Evolutionary conservation across 176 grass and related monocot species (phyloP), one percentile per base, ranked within the genome.

Genomic region (Triticum dicoccoides): DNA sequence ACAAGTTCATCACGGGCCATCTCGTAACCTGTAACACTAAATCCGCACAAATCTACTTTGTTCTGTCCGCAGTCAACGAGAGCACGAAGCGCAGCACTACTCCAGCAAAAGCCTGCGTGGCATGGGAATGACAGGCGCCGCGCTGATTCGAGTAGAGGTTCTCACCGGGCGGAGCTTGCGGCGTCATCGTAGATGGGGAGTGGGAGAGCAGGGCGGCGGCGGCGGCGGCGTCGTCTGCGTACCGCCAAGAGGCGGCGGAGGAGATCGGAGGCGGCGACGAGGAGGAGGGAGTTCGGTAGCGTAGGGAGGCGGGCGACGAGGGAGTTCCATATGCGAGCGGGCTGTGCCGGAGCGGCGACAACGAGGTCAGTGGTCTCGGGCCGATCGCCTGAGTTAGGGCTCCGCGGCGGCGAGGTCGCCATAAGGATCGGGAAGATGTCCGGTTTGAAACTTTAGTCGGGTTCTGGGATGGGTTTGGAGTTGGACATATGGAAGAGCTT

Each of bases 131-230:
- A 42, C 41, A 33, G 61, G 64, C 18, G 24, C 27, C 41, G 33
- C 71, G 44, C 21, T 15, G 73, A 61, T 58, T 13, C 61, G 44
- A 15, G 29, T 14, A 87, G 35, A 11, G 37, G 71, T 9, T 76
- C 89, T 87, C 85, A 91, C 89, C 89, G 66, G 82, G 49, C 81
- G 7, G 89, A 84, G 37, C 87, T 70, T 2, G 68, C 37, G 15
- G 85, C 89, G 11, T 12, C 17, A 4, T 82, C 61, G 29, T 49
- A 82, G 61, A 91, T 78, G 4, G 81, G 85, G 58, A 91, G 85
- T 21, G 85, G 89, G 5, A 91, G 81, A 75, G 68, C 15, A 21
- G 85, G 80, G 89, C 84, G 84, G 0, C 52, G 73, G n/a, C 88
- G 76, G 8, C 71, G 70, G 62, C 68, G 80, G 1, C 62, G 88